Evolutionary conservation across 176 grass and related monocot species (phyloP).

Genomic region (Melocanna baccifera): DNA sequence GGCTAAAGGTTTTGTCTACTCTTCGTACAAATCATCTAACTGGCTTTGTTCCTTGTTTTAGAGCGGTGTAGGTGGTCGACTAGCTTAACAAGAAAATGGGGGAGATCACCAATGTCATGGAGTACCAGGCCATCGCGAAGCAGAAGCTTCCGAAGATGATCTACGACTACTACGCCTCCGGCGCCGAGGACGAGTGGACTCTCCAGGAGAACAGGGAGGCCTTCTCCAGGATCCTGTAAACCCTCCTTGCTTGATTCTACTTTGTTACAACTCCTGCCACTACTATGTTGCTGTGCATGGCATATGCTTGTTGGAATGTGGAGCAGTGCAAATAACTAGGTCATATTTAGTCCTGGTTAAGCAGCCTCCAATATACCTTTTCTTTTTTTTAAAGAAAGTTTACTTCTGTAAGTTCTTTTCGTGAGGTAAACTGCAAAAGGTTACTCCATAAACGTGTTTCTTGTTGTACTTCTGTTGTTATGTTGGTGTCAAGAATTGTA

Average conservation of each 20-base stretch:
- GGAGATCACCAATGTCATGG: conserved; percentile 89
- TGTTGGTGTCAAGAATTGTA: background rate
- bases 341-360: background rate
- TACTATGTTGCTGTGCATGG: background rate
- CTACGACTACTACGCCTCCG: conserved; percentile 91
- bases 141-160: conserved; percentile 86
- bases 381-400: background rate
- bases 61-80: conserved; percentile 7
- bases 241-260: background rate
- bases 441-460: background rate
- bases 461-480: background rate
- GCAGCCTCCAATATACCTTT: background rate
- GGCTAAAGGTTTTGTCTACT: background rate
- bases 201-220: conserved; percentile 88
- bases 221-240: conserved; percentile 88
- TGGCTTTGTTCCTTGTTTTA: background rate
- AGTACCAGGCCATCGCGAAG: conserved; percentile 92
- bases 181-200: conserved; percentile 94
- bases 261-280: background rate
- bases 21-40: background rate
- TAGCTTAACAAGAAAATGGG: conserved; percentile 14
- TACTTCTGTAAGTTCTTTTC: background rate
- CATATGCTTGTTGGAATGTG: background rate
- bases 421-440: background rate
- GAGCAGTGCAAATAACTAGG: background rate